These are phyloP conservation scores for Geotrichum bryndzae DNA, from an alignment of 1,139 yeast species.

Conservation along the genomic window DNA sequence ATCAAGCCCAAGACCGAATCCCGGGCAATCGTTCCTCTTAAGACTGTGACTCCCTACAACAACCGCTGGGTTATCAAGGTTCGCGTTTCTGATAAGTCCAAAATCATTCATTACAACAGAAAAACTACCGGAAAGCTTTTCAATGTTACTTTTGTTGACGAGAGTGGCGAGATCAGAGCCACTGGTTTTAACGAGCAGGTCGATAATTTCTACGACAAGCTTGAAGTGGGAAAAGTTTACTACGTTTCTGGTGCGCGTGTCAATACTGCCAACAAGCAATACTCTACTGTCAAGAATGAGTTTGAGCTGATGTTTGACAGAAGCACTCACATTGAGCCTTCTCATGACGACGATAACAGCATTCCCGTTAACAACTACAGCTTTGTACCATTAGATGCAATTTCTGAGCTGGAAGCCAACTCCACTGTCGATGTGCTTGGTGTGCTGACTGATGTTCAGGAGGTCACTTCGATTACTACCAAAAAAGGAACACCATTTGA, in stretches of 20 bases:
- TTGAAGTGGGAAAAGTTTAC: slow-evolving; percentile 88
- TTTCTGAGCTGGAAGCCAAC: slow-evolving; percentile 64
- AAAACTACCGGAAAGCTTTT: slow-evolving; percentile 69
- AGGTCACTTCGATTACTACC: slow-evolving; percentile 78
- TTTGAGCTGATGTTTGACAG: slow-evolving; percentile 80
- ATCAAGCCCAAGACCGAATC: slow-evolving; percentile 8
- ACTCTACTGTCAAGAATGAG: slow-evolving; percentile 77
- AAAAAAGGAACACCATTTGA: slow-evolving; percentile 86
- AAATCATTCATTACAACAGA: slow-evolving; percentile 72
- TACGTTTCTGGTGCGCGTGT: slow-evolving; percentile 77
- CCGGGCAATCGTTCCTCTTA: slow-evolving; percentile 59
- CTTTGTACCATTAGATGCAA: slow-evolving; percentile 62
- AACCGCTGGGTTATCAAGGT: slow-evolving; percentile 90
- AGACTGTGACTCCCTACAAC: slow-evolving; percentile 85
- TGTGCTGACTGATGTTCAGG: slow-evolving; percentile 69
- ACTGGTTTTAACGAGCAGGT: slow-evolving; percentile 90
- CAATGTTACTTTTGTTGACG: slow-evolving; percentile 82
- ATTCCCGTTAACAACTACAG: slow-evolving; percentile 78
- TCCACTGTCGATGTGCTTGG: slow-evolving; percentile 82
- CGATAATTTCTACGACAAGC: slow-evolving; percentile 62
- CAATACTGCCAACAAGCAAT: slow-evolving; percentile 78
- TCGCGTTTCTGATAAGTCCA: slow-evolving; percentile 82
- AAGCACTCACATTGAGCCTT: slow-evolving; percentile 69
- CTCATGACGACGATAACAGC: slow-evolving; percentile 48
- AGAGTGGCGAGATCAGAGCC: slow-evolving; percentile 93